Evolutionary conservation across 441 rosid species (phyloP).

Genomic region (Hura crepitans): DNA sequence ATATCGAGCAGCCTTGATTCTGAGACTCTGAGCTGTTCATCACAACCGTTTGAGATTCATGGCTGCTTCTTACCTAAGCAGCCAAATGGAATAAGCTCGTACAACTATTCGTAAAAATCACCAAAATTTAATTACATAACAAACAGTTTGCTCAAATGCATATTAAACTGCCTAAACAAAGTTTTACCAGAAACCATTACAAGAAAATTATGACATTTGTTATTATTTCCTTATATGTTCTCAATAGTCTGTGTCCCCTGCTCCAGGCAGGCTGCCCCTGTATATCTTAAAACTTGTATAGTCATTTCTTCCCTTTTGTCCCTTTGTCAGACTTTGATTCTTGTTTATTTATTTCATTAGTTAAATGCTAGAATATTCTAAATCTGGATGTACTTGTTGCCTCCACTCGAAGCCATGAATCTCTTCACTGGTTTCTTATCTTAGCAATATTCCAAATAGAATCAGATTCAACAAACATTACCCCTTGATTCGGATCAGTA

Average conservation of each 20-base stretch:
- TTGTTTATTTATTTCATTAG: not conserved
- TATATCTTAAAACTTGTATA: not conserved
- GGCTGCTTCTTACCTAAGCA: too few relatives aligned
- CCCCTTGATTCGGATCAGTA: conserved; percentile 54
- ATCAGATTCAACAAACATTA: conserved; percentile 65
- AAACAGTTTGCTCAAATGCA: not conserved
- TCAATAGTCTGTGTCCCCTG: too few relatives aligned
- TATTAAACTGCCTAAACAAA: not conserved
- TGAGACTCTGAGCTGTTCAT: too few relatives aligned
- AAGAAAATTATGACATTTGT: not conserved
- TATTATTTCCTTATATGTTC: too few relatives aligned
- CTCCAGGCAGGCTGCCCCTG: too few relatives aligned
- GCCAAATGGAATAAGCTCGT: too few relatives aligned
- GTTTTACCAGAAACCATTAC: not conserved
- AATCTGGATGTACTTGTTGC: conserved; percentile 49
- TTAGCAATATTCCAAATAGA: conserved; percentile 71
- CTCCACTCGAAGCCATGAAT: conserved; percentile 60
- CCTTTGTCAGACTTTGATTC: not conserved
- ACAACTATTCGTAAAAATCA: too few relatives aligned
- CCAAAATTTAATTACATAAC: not conserved
- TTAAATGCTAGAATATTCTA: not conserved
- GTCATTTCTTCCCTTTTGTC: not conserved
- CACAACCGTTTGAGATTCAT: too few relatives aligned
- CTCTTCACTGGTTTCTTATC: conserved; percentile 32
- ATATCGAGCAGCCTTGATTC: too few relatives aligned